A percentile compares a stretch with the other conserved stretches of the same genome.
Evolutionary conservation across 2,329 filamentous ascomycete genomes (phyloP).

Genomic region (Akanthomyces muscarius): DNA sequence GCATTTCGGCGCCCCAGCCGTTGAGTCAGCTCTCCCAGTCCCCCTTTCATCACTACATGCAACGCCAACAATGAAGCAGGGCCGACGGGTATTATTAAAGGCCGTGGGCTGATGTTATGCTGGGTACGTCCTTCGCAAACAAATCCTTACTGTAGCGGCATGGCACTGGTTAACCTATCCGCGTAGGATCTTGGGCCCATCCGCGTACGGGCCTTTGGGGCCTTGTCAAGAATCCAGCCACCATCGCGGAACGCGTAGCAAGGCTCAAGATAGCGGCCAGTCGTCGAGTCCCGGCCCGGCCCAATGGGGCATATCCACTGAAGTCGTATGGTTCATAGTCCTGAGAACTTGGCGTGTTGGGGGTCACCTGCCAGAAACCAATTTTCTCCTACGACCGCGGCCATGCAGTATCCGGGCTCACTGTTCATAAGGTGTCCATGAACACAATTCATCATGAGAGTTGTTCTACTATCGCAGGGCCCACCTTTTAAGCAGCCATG

Average conservation of each 20-base stretch:
- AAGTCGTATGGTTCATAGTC: not conserved
- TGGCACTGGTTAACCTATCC: not conserved
- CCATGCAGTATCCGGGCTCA: not conserved
- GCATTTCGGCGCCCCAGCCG: not conserved
- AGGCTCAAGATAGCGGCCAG: constrained; percentile 5
- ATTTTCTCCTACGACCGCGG: not conserved
- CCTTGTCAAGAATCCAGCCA: not conserved
- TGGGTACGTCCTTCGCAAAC: not conserved
- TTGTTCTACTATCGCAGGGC: not conserved
- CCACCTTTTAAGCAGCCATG: constrained; percentile 9
- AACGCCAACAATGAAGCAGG: not conserved
- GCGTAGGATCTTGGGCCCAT: not conserved
- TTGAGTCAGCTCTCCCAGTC: not conserved
- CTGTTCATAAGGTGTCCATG: not conserved
- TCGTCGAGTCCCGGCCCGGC: not conserved
- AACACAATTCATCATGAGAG: not conserved
- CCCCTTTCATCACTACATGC: too few relatives aligned
- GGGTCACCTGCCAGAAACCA: not conserved
- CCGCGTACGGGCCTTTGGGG: too few relatives aligned
- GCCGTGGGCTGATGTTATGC: not conserved
- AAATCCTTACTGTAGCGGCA: too few relatives aligned
- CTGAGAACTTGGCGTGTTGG: not conserved
- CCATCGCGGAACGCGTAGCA: not conserved
- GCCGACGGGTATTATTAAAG: not conserved
- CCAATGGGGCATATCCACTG: not conserved